Evolutionary conservation across 257 asterid species (phyloP), one percentile per base, ranked within the genome.

Genomic region (Buddleja alternifolia): DNA sequence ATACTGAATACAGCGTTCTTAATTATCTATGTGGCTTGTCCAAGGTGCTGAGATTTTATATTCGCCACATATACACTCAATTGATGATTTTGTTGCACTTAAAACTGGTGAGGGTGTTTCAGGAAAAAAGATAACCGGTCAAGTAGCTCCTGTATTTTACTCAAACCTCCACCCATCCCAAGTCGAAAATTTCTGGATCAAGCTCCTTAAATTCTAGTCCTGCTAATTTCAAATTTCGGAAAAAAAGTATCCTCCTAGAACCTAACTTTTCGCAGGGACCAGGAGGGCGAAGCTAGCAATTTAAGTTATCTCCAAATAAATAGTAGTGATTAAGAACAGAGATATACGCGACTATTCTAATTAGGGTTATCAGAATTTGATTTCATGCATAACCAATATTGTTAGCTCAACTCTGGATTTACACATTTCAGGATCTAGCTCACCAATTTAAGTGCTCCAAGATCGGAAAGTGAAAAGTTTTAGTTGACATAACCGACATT

Each of bases 121-220:
- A 45, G 36, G 6, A 11, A 36, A 48, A 50, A 24, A 42, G 20
- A 23, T 37, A 23, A 44, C n/a, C n/a, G n/a, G n/a, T n/a, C n/a
- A n/a, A n/a, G n/a, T 12, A 41, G 52, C 23, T 44, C 51, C 6
- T 6, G 10, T 17, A 21, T 34, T 66, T 47, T 34, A 32, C 10
- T 67, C 59, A 61, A 32, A 51, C 51, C 19, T 29, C 51, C 53
- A 73, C 14, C 61, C 46, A 73, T 47, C 51, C 45, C 24, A 3
- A 17, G 12, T 25, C 57, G 55, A 48, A 42, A 21, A 67, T 23
- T 42, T 45, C 62, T 40, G 23, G 39, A 52, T 12, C 16, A 67
- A 50, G 37, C 20, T 48, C 42, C 34, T 16, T 41, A 23, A 12
- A 59, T 37, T 47, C 45, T 48, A 32, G 45, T 73, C 64, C 56